These are phyloP conservation scores for Mortierella sp. DNA, from an alignment of 371 early-diverging fungal genomes.

Conservation along the genomic window DNA sequence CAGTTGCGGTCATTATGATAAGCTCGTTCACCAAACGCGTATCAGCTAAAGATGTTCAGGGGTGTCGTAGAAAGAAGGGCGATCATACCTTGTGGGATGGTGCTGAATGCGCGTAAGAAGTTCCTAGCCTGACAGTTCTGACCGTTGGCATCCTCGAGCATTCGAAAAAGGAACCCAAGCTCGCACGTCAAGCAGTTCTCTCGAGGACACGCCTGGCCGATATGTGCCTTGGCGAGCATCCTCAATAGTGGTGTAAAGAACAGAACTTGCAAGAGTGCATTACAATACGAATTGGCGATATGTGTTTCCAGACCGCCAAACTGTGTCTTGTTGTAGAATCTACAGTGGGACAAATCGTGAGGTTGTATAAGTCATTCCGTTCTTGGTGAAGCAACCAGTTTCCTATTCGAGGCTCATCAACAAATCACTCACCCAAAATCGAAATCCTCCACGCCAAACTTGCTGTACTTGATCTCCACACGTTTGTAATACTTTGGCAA, in stretches of 20 bases:
- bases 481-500: slow-evolving; percentile 80
- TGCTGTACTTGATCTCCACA: slow-evolving; percentile 86
- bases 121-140: slow-evolving; percentile 96
- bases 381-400: not conserved
- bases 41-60: not conserved
- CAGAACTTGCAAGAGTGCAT: slow-evolving; percentile 88
- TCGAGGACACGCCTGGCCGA: slow-evolving; percentile 72
- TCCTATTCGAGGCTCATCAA: no score
- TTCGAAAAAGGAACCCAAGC: slow-evolving; percentile 89
- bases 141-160: slow-evolving; percentile 90
- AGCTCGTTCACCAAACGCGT: no score
- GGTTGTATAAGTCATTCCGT: no score
- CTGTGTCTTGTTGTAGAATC: slow-evolving; percentile 86
- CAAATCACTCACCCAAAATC: slow-evolving; percentile 80
- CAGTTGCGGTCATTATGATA: no score
- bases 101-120: slow-evolving; percentile 84
- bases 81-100: slow-evolving; percentile 80
- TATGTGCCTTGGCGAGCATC: slow-evolving; percentile 78
- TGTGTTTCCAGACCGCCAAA: slow-evolving; percentile 93
- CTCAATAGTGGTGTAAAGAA: slow-evolving; percentile 78
- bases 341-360: slow-evolving; percentile 1
- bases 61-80: not conserved
- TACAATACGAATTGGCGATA: slow-evolving; percentile 89
- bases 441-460: slow-evolving; percentile 97
- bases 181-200: slow-evolving; percentile 91